Percentiles rank a stretch among this genome's conserved stretches.
phyloP scores from a whole-genome alignment of 2,329 filamentous ascomycete species.

The Ploettnerulaceae sp. region DNA sequence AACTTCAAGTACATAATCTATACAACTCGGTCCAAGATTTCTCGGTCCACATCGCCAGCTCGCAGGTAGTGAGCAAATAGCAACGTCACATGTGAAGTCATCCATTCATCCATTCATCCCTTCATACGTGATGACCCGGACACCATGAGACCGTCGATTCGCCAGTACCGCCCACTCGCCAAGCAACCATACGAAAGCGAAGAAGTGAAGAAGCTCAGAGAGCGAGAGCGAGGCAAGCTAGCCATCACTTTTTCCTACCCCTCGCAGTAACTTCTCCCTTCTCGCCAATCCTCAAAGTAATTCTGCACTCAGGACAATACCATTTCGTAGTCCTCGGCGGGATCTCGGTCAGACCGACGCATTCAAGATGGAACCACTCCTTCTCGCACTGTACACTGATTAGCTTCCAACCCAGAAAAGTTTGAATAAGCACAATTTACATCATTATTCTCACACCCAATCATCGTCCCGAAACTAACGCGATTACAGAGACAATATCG shows the following conservation, averaged over 20 bases:
- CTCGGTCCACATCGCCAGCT: too few species aligned
- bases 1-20: background rate
- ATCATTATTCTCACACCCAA: constrained; percentile 73
- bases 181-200: background rate
- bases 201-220: background rate
- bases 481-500: constrained; percentile 75
- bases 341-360: constrained; percentile 63
- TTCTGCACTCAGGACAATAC: constrained; percentile 76
- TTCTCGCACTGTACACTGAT: constrained; percentile 58
- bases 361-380: constrained; percentile 82
- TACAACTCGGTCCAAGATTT: background rate
- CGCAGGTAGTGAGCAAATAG: too few species aligned
- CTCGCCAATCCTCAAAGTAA: constrained; percentile 56
- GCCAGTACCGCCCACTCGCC: background rate
- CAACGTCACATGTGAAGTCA: too few species aligned
- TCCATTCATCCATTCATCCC: too few species aligned
- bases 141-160: background rate
- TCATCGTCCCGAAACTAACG: constrained; percentile 79
- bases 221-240: background rate
- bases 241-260: constrained; percentile 32
- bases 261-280: constrained; percentile 52
- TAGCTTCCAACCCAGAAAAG: constrained; percentile 9
- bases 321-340: constrained; percentile 72
- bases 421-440: constrained; percentile 44
- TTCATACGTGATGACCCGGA: background rate